Conservation (phyloP, 2,329 filamentous ascomycete species). For the Sarocladiaceae sp. region DNA sequence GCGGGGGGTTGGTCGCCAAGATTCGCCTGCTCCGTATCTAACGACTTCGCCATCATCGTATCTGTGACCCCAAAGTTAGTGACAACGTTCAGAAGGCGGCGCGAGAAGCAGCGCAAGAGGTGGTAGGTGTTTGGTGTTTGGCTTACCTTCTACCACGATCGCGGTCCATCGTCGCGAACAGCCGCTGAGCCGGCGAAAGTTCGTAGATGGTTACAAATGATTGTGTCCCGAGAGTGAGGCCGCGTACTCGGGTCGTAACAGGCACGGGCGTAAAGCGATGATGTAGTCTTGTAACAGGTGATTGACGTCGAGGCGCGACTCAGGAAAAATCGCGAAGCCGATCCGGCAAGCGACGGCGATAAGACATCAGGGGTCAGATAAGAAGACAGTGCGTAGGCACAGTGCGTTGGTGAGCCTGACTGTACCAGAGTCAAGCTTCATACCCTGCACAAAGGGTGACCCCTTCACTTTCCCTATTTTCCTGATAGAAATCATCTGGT, state of each 20-base stretch:
- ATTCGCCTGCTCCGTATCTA: slow-evolving; percentile 58
- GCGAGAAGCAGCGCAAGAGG: not conserved
- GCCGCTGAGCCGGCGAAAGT: not conserved
- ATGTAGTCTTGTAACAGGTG: not conserved
- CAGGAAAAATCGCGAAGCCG: slow-evolving; percentile 4
- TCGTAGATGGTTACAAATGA: too few species aligned
- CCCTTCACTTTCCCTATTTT: slow-evolving; percentile 10
- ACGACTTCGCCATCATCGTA: slow-evolving; percentile 61
- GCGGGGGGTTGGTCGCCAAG: slow-evolving; percentile 54
- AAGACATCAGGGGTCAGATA: not conserved
- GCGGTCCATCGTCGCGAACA: slow-evolving; percentile 12
- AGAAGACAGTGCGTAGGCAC: not conserved
- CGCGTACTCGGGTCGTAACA: not conserved
- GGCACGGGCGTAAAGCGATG: too few species aligned
- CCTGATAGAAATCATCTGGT: slow-evolving; percentile 12
- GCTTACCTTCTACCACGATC: slow-evolving; percentile 15
- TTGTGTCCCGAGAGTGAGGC: too few species aligned
- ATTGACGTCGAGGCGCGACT: not conserved
- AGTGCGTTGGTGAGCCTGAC: not conserved
- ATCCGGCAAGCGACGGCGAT: not conserved
- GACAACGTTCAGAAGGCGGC: not conserved
- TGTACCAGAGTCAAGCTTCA: not conserved
- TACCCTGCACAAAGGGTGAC: too few species aligned
- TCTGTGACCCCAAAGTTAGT: too few species aligned
- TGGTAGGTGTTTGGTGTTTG: not conserved